These are phyloP conservation scores for Phlegmacium glaucopus DNA, from an alignment of 768 basidiomycete species.

Conservation along the genomic window DNA sequence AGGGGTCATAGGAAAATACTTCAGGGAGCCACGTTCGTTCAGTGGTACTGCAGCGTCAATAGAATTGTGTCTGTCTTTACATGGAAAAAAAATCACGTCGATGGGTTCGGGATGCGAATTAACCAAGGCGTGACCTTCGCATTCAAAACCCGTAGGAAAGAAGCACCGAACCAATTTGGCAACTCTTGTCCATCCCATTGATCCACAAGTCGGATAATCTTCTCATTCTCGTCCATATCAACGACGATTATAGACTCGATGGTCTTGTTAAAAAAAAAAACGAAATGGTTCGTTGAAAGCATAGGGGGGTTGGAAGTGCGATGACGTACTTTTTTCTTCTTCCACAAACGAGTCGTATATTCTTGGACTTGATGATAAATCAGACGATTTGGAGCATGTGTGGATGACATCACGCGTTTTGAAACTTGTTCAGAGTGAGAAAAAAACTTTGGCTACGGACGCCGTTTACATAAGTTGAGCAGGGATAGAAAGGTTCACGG, in stretches of 20 bases:
- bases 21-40: too few relatives aligned
- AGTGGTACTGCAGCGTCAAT: too few relatives aligned
- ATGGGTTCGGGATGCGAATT: conserved; percentile 42
- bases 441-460: conserved; percentile 49
- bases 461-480: conserved; percentile 1
- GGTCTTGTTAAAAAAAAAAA: conserved; percentile 22
- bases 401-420: conserved; percentile 57
- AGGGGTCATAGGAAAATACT: too few relatives aligned
- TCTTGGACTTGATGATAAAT: conserved; percentile 58
- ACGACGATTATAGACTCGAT: conserved; percentile 60
- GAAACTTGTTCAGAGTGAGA: conserved; percentile 47
- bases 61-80: too few relatives aligned
- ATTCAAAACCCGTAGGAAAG: conserved; percentile 45
- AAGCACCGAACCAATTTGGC: conserved; percentile 45
- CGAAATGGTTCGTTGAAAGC: background rate
- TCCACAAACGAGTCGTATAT: conserved; percentile 53
- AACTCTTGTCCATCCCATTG: conserved; percentile 57
- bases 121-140: conserved; percentile 54
- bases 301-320: background rate
- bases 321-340: conserved; percentile 45
- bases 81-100: background rate
- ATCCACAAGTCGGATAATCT: conserved; percentile 55
- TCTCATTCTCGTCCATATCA: conserved; percentile 63
- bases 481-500: conserved; percentile 11
- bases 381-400: conserved; percentile 53